phyloP scores from a whole-genome alignment of 1,139 yeast species.

The Magnusiomyces ingens region DNA sequence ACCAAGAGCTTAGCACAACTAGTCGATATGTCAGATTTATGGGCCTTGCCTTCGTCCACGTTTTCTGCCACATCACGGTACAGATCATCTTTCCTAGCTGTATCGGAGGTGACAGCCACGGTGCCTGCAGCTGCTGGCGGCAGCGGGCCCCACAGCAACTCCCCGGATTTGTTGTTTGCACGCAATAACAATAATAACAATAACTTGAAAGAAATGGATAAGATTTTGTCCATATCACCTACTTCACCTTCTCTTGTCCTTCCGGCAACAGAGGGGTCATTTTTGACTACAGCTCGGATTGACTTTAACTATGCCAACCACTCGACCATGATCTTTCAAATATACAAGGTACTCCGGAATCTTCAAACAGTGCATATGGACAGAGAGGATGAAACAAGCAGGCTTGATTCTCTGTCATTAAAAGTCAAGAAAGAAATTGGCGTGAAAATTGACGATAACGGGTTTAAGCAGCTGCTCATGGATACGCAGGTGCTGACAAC shows the following conservation, averaged over 20 bases:
- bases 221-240: too few relatives aligned
- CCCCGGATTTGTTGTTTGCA: too few relatives aligned
- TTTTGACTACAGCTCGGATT: too few relatives aligned
- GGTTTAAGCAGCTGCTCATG: slow-evolving; percentile 57
- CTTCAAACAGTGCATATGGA: slow-evolving; percentile 20
- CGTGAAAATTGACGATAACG: slow-evolving; percentile 58
- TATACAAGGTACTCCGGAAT: slow-evolving; percentile 36
- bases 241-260: too few relatives aligned
- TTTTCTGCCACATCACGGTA: neutral
- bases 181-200: too few relatives aligned
- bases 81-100: too few relatives aligned
- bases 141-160: too few relatives aligned
- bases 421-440: slow-evolving; percentile 43
- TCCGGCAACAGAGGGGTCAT: too few relatives aligned
- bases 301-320: neutral
- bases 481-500: slow-evolving; percentile 70
- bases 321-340: slow-evolving; percentile 36
- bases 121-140: too few relatives aligned
- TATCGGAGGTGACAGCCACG: too few relatives aligned
- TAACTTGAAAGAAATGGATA: too few relatives aligned
- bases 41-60: neutral
- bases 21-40: neutral
- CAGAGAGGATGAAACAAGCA: neutral
- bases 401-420: slow-evolving; percentile 16
- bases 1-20: neutral